Evolutionary conservation across 495 filamentous ascomycete genomes (phyloP), one percentile per base, ranked within the genome.

Genomic region (Penicillium cataractarum): DNA sequence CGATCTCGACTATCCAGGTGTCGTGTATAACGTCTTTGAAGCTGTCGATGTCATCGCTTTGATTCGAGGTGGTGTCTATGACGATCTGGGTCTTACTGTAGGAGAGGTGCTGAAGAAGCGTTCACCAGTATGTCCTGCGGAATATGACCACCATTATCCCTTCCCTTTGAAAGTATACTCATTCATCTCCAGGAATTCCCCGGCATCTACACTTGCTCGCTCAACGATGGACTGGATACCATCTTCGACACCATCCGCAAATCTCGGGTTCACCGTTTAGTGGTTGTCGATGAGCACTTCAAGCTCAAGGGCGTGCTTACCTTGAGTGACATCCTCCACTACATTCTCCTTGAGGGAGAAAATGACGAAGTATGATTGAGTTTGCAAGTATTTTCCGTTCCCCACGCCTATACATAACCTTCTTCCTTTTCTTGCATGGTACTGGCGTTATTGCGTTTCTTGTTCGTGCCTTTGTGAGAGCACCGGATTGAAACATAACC

Each of bases 231-330:
- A 33, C 81, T 99, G 52, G 92, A 96, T 71, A 92, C 95, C 27
- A 95, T 99, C 65, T 98, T 97, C 71, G 92, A 97, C 73, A 98
- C 96, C 0, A 92, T 99, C 66, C 91, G 95, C 65, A 93, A 91
- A 74, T 96, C 92, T 15, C 84, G 96, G 33, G 94, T 98, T 26
- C 95, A 99, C 76, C 84, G 95, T 65, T 79, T 99, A 27, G 89
- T 97, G 46, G 89, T 99, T 39, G 91, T 98, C 60, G 92, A 98
- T 74, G 92, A 96, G 42, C 83, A 91, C 56, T 91, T 87, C 76
- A 84, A 86, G 51, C 84, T 99, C 39, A 90, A 90, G 73, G 95
- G 95, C 46, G 85, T 99, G 19, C 86, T 99, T 29, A 97, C 93
- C 8, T 81, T 99, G 59, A 97, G 93, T 64, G 96, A 99, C 76